Evolutionary conservation across 129 eudicot genomes (phyloP).

Genomic region (Flaveria bidentis): DNA sequence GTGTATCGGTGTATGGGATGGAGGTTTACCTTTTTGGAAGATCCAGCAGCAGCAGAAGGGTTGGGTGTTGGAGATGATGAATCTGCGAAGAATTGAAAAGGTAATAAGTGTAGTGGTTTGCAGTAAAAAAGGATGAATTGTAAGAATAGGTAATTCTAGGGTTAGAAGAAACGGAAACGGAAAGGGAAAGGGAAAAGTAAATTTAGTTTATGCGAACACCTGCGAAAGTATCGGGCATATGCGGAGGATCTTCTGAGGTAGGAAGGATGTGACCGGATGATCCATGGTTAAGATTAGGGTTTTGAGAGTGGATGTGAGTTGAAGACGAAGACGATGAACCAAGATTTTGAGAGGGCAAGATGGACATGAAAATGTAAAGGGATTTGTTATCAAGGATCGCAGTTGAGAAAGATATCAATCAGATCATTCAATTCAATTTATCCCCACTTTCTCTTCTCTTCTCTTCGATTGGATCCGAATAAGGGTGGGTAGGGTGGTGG

Average conservation of each 20-base stretch:
- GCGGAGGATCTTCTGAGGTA: constrained; percentile 37
- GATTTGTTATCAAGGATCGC: constrained; percentile 21
- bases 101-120: not conserved
- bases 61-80: not conserved
- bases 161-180: not conserved
- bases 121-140: not conserved
- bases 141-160: not conserved
- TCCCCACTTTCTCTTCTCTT: too few species aligned
- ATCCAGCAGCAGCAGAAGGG: not conserved
- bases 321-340: constrained; percentile 53
- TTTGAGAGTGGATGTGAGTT: constrained; percentile 22
- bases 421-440: not conserved
- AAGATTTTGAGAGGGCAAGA: constrained; percentile 78
- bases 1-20: not conserved
- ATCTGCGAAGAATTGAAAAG: too few species aligned
- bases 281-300: constrained; percentile 71
- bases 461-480: constrained; percentile 11
- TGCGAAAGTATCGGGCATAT: constrained; percentile 20
- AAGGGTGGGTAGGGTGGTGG: constrained; percentile 1
- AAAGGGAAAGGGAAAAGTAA: not conserved
- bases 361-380: constrained; percentile 78
- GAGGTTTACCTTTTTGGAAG: not conserved
- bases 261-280: constrained; percentile 29
- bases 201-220: constrained; percentile 15
- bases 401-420: constrained; percentile 7